These are phyloP conservation scores for Mortierella sp. DNA, from an alignment of 371 early-diverging fungal species.

Conservation along the genomic window DNA sequence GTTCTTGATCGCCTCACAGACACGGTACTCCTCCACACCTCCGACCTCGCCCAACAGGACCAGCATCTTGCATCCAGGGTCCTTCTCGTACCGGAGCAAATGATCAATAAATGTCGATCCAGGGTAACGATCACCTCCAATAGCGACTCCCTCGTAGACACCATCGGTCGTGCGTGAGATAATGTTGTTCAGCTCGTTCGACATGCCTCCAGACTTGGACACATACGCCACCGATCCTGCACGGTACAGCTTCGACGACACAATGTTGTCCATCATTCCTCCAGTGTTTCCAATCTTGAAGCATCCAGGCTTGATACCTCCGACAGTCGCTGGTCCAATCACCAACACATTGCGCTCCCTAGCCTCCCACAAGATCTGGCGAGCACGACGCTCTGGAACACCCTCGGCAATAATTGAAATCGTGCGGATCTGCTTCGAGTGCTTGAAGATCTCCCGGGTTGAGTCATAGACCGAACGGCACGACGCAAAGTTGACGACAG, in stretches of 20 bases:
- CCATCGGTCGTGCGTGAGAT: conserved; percentile 96
- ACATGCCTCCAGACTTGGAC: conserved; percentile 99
- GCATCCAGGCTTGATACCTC: conserved; percentile 99
- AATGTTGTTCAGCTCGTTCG: conserved; percentile 99
- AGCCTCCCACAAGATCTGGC: conserved; percentile 90
- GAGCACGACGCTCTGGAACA: conserved; percentile 97
- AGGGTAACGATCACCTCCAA: conserved; percentile 99
- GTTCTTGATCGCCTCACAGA: conserved; percentile 91
- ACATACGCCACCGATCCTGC: conserved; percentile 97
- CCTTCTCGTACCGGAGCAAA: conserved; percentile 92
- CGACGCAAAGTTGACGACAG: conserved; percentile 97
- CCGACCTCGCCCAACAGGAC: conserved; percentile 98
- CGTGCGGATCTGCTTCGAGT: conserved; percentile 85
- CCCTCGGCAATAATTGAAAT: conserved; percentile 99
- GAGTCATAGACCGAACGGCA: conserved; percentile 95
- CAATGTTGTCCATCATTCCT: conserved; percentile 99
- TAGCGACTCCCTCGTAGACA: conserved; percentile 98
- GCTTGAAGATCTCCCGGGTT: conserved; percentile 88
- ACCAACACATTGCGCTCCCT: conserved; percentile 87
- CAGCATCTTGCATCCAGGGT: conserved; percentile 94
- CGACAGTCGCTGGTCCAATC: conserved; percentile 98
- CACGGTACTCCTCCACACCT: conserved; percentile 97
- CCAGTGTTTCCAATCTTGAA: conserved; percentile 99
- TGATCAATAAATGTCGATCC: conserved; percentile 99
- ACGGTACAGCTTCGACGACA: conserved; percentile 95